Base-by-base conservation (phyloP, 352 stramenopile species). In the Phytophthora chlamydospora region DNA sequence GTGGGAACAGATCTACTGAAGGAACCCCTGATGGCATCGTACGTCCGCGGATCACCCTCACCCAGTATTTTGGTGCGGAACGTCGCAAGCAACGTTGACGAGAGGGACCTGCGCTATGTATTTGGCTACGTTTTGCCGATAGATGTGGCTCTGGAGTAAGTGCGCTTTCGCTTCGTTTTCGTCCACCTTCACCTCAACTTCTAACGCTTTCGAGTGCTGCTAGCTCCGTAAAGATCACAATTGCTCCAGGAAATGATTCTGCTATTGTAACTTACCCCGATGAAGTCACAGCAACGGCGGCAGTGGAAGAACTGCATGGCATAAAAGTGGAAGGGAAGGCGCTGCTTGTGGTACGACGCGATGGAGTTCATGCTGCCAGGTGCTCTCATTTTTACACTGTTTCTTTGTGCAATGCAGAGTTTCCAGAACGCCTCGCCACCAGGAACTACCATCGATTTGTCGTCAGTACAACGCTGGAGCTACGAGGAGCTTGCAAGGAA, bases 91-190 rank as follows among this genome's bases (percentile, higher is more conserved):
- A 53, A 53, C 0, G 66, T 85, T 10, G 83, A 91, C 34, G 58
- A 77, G 19, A 79, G 80, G 27, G 78, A 88, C 51, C 51, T 93
- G 38, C 57, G 64, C 16, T 87, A 70, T 34, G 58, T 93, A 21
- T 85, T 91, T 57, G 71, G 78, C 33, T 75, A 80, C 46, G 74
- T 85, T 0, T 44, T 93, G 21, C 80, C 81, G 2, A 33, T 58
- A 2, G 51, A 75, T 19, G 21, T 67, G 11, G 27, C 66, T n/a
- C 44, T 88, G 8, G 58, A 61, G 83, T 88, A 63, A 38, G 66
- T 61, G 17, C 50, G 70, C 64, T 3, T 41, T 12, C 27, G 4
- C 14, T 41, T 42, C 19, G 58, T 11, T 39, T 44, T 31, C 19
- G 14, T 17, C 19, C n/a, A 4, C 0, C 6, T 39, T n/a, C 40